Evolutionary conservation across 2,329 filamentous ascomycete genomes (phyloP), one percentile per base, ranked within the genome.

Genomic region (Phialemoniopsis sp.): DNA sequence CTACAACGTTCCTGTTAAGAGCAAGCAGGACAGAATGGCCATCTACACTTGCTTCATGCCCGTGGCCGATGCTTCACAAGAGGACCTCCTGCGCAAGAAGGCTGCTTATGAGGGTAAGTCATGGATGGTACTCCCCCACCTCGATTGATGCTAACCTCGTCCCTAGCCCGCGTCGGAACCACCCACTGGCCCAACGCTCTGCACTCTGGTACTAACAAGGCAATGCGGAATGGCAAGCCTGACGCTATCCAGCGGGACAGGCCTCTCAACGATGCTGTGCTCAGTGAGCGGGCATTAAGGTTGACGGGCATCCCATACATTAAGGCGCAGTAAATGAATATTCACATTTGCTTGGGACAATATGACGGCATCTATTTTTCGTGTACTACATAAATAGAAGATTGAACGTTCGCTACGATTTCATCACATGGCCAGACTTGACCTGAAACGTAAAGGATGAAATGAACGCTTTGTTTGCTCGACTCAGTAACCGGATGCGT

Each of bases 301-400:
- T 47, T 73, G 38, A 73, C 68, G 3, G 69, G 69, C 3, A 69
- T 73, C 43, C 67, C 69, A 10, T 73, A 72, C 14, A 51, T 57
- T 26, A 43, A 47, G 36, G 44, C 30, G 6, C 21, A 26, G 21
- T 26, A 26, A 26, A 26, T n/a, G n/a, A 26, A 26, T 10, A 26
- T 10, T 26, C 10, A n/a, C n/a, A 10, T 26, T 26, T 26, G 21
- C 6, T 26, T 26, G 21, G 10, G 21, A 10, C 10, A 10, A 26
- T 26, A 26, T 26, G 6, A 6, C 21, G 21, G 21, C 21, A 6
- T 26, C 10, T 6, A 6, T 6, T 10, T 10, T 26, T 26, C 21
- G 10, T 26, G 21, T 26, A 26, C 6, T 26, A 10, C 21, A 26
- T 10, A 26, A 10, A 26, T 10, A 26, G n/a, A n/a, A n/a, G n/a